phyloP scores from a whole-genome alignment of 2,329 filamentous ascomycete species.

The Penicillium sp. region DNA sequence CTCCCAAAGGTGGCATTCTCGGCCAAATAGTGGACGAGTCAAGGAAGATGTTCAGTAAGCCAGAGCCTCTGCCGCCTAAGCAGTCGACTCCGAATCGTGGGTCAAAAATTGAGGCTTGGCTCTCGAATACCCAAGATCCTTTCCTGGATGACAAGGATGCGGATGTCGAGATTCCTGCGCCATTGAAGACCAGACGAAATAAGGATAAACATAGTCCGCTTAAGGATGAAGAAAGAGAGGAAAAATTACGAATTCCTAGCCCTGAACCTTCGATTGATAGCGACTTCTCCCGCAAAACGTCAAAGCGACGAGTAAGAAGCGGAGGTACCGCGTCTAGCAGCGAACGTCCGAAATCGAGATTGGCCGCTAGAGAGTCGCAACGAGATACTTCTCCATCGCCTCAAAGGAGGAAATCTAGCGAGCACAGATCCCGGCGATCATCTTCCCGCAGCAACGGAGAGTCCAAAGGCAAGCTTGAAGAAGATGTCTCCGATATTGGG shows the following conservation, averaged over 20 bases:
- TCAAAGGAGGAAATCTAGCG: conserved; percentile 21
- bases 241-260: conserved; percentile 21
- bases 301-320: conserved; percentile 29
- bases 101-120: conserved; percentile 66
- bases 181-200: conserved; percentile 47
- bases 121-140: conserved; percentile 61
- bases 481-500: conserved; percentile 34
- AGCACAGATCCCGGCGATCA: conserved; percentile 21
- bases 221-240: conserved; percentile 23
- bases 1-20: conserved; percentile 49
- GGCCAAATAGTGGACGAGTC: conserved; percentile 51
- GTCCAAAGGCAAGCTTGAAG: conserved; percentile 24
- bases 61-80: conserved; percentile 38
- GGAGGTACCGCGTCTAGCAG: conserved; percentile 24
- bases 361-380: conserved; percentile 9
- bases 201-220: conserved; percentile 36
- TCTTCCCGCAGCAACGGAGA: conserved; percentile 22
- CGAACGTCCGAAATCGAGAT: conserved; percentile 21
- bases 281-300: conserved; percentile 31
- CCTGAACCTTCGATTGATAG: conserved; percentile 34
- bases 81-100: conserved; percentile 47
- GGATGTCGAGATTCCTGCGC: conserved; percentile 45
- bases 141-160: conserved; percentile 51
- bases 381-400: conserved; percentile 17
- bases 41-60: conserved; percentile 51